Evolutionary conservation across 306 rosid genomes (phyloP), one percentile per base, ranked within the genome.

Genomic region (Gleditsia sinensis): DNA sequence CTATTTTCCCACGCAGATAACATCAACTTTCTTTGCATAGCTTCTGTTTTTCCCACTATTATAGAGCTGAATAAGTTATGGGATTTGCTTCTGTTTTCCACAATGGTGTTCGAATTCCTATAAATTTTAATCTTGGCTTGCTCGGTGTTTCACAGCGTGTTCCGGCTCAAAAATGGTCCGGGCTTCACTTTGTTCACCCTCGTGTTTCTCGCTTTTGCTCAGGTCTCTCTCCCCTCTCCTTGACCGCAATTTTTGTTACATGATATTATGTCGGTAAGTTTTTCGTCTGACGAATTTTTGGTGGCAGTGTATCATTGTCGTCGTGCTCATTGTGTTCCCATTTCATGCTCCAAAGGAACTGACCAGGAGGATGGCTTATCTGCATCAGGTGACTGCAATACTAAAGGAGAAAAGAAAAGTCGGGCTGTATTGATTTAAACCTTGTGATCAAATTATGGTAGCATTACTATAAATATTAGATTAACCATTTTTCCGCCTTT

Each of bases 1-100:
- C 9, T 6, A 28, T 17, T 19, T 13, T 25, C 13, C 73, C 73
- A 8, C 8, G 25, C 39, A 9, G 56, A 24, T 45, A 45, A 17
- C 56, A 25, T 14, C 70, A 42, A 23, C 54, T 28, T 23, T 28
- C 51, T 63, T 23, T 39, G 11, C 34, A 5, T 3, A 63, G 42
- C 23, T 14, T 33, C 23, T 14, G 46, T 20, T 23, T 6, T 7
- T 23, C 11, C 60, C 33, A 23, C 62, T 7, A 28, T 67, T 17
- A 9, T 20, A 46, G 37, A 58, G 36, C 61, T n/a, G 7, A 32
- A 27, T n/a, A 11, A 75, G 65, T 32, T 21, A 87, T 94, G 97
- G 88, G 88, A 67, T 74, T 88, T 43, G 84, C 94, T 86, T 89
- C 96, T 20, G 86, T 86, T 36, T 28, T 88, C 78, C 75, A 83